phyloP scores from a whole-genome alignment of 345 rosid species.

The Bretschneidera sinensis region DNA sequence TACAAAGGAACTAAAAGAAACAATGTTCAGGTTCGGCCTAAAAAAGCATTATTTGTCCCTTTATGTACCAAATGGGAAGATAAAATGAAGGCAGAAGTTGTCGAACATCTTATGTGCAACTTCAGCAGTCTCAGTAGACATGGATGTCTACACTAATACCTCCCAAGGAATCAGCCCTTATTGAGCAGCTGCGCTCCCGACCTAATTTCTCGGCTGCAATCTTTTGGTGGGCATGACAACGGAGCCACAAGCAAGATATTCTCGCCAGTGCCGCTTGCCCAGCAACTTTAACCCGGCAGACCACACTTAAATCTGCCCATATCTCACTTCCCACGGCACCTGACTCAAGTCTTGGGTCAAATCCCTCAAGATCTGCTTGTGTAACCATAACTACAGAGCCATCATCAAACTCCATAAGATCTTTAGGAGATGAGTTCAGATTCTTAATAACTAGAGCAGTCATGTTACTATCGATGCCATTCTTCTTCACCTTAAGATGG shows the following conservation, averaged over 20 bases:
- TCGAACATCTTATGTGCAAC: neutral
- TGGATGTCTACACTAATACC: conserved; percentile 76
- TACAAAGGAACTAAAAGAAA: neutral
- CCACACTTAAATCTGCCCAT: conserved; percentile 56
- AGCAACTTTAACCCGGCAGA: conserved; percentile 60
- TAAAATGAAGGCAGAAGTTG: neutral
- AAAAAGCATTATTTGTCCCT: neutral
- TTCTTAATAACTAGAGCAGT: conserved; percentile 25
- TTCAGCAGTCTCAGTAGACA: conserved; percentile 42
- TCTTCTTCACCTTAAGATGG: conserved; percentile 39
- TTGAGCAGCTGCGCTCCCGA: conserved; percentile 27
- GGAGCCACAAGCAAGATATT: conserved; percentile 71
- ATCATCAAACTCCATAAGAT: conserved; percentile 66
- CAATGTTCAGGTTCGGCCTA: neutral
- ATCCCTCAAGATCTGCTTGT: conserved; percentile 79
- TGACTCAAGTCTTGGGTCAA: conserved; percentile 34
- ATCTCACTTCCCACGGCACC: conserved; percentile 31
- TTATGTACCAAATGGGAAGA: neutral
- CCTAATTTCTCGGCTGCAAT: conserved; percentile 36
- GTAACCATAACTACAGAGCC: conserved; percentile 76
- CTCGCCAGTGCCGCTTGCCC: conserved; percentile 66
- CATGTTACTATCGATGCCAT: conserved; percentile 16
- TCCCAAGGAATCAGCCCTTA: conserved; percentile 30
- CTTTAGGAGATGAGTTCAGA: conserved; percentile 21
- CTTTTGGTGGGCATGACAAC: conserved; percentile 50